Base-by-base conservation (phyloP, 1,284 basidiomycete genomes). In the Ganoderma boninense region DNA sequence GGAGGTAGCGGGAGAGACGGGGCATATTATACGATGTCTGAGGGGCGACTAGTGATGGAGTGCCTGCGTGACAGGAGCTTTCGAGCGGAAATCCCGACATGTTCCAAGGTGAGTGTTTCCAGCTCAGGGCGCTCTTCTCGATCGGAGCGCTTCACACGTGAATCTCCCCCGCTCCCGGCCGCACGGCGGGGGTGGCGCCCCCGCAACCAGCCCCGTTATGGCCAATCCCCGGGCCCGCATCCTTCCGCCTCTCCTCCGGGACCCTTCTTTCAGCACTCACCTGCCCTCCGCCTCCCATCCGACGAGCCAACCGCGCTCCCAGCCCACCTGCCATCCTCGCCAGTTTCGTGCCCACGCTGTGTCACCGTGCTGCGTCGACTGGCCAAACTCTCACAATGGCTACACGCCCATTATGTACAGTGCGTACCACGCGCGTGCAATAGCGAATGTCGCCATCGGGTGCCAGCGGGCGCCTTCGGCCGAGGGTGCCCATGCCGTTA, bases 241-340 rank as follows among this genome's bases (percentile, higher is more conserved):
- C 35, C 11, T 72, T 72, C 71, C 71, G 71, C 66, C 56, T 65
- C 38, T 62, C 29, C 59, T 54, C 62, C 71, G 65, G 43, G 18
- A 29, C 60, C 40, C 20, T 62, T 62, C 65, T 32, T 57, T 59
- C 35, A 59, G 62, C 26, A 42, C 60, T 29, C 42, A 57, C 56
- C 59, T 64, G 59, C 56, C 20, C 64, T 62, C 71, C 64, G 68
- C 66, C 64, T 57, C 54, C 8, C 46, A 69, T 62, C 66, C 66
- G 64, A 54, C 66, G 68, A 26, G 32, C 57, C 8, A 40, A 60
- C 35, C 18, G 8, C 35, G 32, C 32, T 14, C 35, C 32, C 29
- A 38, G 16, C 56, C 32, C 52, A 56, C 52, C n/a, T 52, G 49
- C 49, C 49, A 52, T 52, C 49, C 49, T 52, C 10, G 29, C 29